Evolutionary conservation across 148 eudicot genomes (phyloP).

Genomic region (Diospyros lotus): DNA sequence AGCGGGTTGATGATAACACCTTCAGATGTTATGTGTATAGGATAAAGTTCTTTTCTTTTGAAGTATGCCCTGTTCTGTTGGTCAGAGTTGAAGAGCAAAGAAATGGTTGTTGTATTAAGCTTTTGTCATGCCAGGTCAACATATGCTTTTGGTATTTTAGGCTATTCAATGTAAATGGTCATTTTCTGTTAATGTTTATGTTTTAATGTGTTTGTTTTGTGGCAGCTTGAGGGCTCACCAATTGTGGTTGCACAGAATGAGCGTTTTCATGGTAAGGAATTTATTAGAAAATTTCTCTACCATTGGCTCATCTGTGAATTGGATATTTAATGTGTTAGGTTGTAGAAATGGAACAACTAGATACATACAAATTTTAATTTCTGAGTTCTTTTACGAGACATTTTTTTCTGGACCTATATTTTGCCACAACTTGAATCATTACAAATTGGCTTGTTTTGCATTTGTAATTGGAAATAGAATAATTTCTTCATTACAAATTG

Average conservation of each 20-base stretch:
- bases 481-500: too few relatives aligned
- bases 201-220: constrained; percentile 10
- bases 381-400: too few relatives aligned
- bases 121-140: constrained; percentile 79
- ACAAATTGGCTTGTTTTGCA: too few relatives aligned
- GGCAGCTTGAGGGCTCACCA: constrained; percentile 88
- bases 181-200: constrained; percentile 6
- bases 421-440: too few relatives aligned
- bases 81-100: constrained; percentile 75
- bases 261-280: constrained; percentile 66
- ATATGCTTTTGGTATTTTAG: background rate
- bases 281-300: background rate
- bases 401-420: too few relatives aligned
- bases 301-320: background rate
- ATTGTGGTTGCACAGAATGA: constrained; percentile 88
- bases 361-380: too few relatives aligned
- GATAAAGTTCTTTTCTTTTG: constrained; percentile 79
- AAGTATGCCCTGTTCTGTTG: constrained; percentile 87
- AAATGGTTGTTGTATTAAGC: constrained; percentile 71
- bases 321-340: background rate
- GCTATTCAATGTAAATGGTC: background rate
- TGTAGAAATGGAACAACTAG: too few relatives aligned
- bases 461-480: too few relatives aligned
- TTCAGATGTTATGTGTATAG: constrained; percentile 78
- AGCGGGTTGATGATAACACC: constrained; percentile 74